These are phyloP conservation scores for Suillus americanus DNA, from an alignment of 768 basidiomycete genomes.

Conservation along the genomic window DNA sequence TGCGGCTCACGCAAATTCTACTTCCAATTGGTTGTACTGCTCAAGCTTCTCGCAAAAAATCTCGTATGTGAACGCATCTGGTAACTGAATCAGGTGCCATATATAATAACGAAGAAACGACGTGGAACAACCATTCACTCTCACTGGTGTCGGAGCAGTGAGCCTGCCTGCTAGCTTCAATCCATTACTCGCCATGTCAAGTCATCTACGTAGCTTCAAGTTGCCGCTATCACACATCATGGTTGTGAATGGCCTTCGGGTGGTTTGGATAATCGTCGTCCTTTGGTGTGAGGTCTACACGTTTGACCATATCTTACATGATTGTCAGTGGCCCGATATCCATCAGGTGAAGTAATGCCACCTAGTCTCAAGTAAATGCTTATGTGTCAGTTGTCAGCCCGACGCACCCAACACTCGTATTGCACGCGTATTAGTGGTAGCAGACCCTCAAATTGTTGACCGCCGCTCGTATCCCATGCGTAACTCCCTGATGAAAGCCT, in stretches of 20 bases:
- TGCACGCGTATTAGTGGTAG: constrained; percentile 60
- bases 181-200: neutral
- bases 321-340: constrained; percentile 65
- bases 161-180: neutral
- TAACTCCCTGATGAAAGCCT: constrained; percentile 48
- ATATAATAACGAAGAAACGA: neutral
- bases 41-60: neutral
- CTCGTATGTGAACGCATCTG: neutral
- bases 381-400: neutral
- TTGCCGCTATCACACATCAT: constrained; percentile 18
- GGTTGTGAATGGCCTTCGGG: constrained; percentile 48
- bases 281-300: constrained; percentile 69
- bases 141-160: neutral
- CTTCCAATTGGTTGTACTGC: neutral
- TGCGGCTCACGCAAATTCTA: neutral
- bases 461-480: constrained; percentile 70
- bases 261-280: constrained; percentile 60
- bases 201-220: neutral
- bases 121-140: neutral
- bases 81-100: neutral
- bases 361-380: constrained; percentile 15
- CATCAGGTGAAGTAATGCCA: constrained; percentile 25
- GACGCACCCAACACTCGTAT: constrained; percentile 17
- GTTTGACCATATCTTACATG: constrained; percentile 47
- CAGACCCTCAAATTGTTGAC: constrained; percentile 88